Conservation (phyloP, 495 filamentous ascomycete species). For the Penicillium soppii region DNA sequence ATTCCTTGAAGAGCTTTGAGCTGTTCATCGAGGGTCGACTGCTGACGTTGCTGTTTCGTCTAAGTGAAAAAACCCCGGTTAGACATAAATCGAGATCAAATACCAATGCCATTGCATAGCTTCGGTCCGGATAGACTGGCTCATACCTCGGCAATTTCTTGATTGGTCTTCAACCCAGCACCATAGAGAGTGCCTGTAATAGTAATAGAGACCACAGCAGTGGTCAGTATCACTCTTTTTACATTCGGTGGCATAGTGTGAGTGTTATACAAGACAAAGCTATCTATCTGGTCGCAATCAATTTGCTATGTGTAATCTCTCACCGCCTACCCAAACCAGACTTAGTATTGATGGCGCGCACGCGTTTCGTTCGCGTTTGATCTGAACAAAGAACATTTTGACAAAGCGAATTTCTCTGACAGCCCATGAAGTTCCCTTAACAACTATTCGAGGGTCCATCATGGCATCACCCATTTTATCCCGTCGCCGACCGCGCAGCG, state of each 20-base stretch:
- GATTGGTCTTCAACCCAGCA: constrained; percentile 50
- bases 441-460: constrained; percentile 6
- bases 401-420: constrained; percentile 3
- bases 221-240: constrained; percentile 43
- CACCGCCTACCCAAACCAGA: constrained; percentile 27
- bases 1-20: constrained; percentile 50
- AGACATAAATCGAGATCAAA: not conserved
- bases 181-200: constrained; percentile 54
- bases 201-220: constrained; percentile 48
- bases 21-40: constrained; percentile 54
- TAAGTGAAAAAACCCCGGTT: not conserved
- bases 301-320: constrained; percentile 5
- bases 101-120: not conserved
- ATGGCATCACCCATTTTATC: constrained; percentile 33
- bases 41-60: constrained; percentile 39
- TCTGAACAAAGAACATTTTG: constrained; percentile 9
- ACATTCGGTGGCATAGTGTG: constrained; percentile 21
- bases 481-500: constrained; percentile 30
- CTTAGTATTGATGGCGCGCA: constrained; percentile 20
- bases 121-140: not conserved
- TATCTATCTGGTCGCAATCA: constrained; percentile 3
- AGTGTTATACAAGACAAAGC: constrained; percentile 2
- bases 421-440: not conserved
- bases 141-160: constrained; percentile 46
- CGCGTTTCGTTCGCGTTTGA: constrained; percentile 23